Conservation (phyloP, 2,329 filamentous ascomycete genomes). For the Monosporascus sp. region DNA sequence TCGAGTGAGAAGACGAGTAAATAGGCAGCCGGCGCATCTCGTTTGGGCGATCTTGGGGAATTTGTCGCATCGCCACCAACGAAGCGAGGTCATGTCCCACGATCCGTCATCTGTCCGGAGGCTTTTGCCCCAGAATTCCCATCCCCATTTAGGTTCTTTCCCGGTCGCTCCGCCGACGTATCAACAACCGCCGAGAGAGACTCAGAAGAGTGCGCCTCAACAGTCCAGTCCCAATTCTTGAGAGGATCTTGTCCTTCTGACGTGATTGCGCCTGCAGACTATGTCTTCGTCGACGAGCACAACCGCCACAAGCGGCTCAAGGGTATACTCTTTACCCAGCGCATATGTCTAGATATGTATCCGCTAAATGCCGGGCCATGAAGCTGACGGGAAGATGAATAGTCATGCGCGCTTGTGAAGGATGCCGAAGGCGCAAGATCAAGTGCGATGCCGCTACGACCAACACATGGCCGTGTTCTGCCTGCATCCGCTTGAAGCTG, state of each 20-base stretch:
- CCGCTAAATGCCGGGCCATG: background rate
- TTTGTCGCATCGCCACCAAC: background rate
- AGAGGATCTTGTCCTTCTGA: slow-evolving; percentile 9
- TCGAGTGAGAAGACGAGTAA: too few species aligned
- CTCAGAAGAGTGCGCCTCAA: slow-evolving; percentile 69
- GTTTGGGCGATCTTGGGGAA: too few species aligned
- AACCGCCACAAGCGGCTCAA: slow-evolving; percentile 96
- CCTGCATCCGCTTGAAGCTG: slow-evolving; percentile 85
- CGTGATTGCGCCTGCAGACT: slow-evolving; percentile 53
- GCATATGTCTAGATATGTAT: background rate
- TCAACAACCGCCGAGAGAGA: slow-evolving; percentile 61
- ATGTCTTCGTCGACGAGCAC: slow-evolving; percentile 98
- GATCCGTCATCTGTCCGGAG: slow-evolving; percentile 56
- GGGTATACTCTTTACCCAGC: slow-evolving; percentile 47
- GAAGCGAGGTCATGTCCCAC: slow-evolving; percentile 47
- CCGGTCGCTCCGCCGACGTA: slow-evolving; percentile 63
- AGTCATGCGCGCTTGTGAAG: slow-evolving; percentile 98
- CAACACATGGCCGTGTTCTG: slow-evolving; percentile 95
- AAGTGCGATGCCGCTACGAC: slow-evolving; percentile 97
- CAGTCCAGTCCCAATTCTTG: slow-evolving; percentile 5
- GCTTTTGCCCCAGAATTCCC: slow-evolving; percentile 60
- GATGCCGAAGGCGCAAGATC: slow-evolving; percentile 91
- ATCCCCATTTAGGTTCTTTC: slow-evolving; percentile 68
- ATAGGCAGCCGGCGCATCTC: too few species aligned
- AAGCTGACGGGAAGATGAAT: slow-evolving; percentile 15